Evolutionary conservation across 345 rosid genomes (phyloP).

Genomic region (Hibiscus tridactylites): DNA sequence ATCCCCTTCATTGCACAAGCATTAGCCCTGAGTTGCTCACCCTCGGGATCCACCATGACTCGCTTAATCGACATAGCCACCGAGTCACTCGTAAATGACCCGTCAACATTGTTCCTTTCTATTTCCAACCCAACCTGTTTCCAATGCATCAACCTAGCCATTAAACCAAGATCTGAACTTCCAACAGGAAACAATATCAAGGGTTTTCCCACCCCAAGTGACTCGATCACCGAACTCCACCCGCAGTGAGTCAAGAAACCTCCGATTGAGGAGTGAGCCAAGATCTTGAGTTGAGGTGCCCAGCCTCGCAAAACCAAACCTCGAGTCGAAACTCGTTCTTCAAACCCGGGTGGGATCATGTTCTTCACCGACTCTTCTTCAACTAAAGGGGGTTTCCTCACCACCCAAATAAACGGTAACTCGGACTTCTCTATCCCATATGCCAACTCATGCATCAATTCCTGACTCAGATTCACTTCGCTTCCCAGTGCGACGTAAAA

Average conservation of each 20-base stretch:
- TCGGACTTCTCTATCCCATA: conserved; percentile 26
- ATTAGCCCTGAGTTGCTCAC: conserved; percentile 14
- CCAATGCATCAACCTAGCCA: conserved; percentile 29
- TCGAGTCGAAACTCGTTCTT: background rate
- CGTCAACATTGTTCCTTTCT: conserved; percentile 24
- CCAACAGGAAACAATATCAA: conserved; percentile 39
- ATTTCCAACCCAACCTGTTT: conserved; percentile 40
- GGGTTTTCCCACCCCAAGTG: conserved; percentile 40
- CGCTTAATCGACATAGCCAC: conserved; percentile 30
- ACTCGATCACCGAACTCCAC: conserved; percentile 29
- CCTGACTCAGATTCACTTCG: conserved; percentile 14
- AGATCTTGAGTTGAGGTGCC: conserved; percentile 37
- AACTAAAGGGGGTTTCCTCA: background rate
- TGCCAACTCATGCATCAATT: conserved; percentile 20
- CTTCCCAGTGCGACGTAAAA: conserved; percentile 28
- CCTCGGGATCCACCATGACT: conserved; percentile 24
- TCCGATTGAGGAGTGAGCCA: conserved; percentile 28
- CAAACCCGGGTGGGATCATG: background rate
- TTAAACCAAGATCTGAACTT: conserved; percentile 28
- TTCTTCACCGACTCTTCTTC: background rate
- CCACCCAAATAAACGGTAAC: conserved; percentile 25
- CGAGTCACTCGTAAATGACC: conserved; percentile 27
- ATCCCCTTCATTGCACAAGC: conserved; percentile 17
- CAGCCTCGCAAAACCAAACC: conserved; percentile 23
- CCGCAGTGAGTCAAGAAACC: conserved; percentile 25